Percentiles rank a stretch among this genome's conserved stretches.
These are phyloP conservation scores for Fusarium fujikuroi DNA, from an alignment of 2,329 filamentous ascomycete species.

Conservation along the genomic window DNA sequence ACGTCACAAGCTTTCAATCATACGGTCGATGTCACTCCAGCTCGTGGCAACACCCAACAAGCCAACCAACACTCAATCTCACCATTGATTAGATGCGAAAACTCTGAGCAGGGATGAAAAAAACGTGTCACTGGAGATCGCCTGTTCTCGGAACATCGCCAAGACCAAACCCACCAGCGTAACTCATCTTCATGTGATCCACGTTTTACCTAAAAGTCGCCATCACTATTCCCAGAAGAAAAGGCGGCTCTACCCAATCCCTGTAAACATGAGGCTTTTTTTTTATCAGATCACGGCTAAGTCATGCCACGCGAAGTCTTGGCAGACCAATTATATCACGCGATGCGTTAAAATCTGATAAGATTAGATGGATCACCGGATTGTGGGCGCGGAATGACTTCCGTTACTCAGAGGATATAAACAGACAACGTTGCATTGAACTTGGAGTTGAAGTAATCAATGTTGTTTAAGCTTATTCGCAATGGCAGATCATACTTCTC, in stretches of 20 bases:
- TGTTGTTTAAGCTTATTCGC: not conserved
- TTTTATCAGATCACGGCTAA: not conserved
- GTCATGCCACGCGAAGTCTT: not conserved
- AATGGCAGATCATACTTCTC: slow-evolving; percentile 18
- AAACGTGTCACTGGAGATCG: not conserved
- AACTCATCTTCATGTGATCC: not conserved
- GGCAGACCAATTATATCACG: slow-evolving; percentile 1
- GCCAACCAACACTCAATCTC: not conserved
- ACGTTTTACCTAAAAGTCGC: fast-evolving
- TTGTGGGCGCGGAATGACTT: slow-evolving; percentile 30
- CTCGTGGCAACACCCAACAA: not conserved
- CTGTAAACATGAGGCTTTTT: slow-evolving; percentile 5
- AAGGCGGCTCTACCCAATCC: not conserved
- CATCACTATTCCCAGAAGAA: not conserved
- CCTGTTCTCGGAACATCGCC: not conserved
- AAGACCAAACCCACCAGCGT: not conserved
- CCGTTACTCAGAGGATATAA: not conserved
- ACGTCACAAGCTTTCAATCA: not conserved
- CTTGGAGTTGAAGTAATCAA: not conserved
- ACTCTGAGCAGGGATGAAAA: not conserved
- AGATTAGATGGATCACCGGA: slow-evolving; percentile 40
- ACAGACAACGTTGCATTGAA: not conserved
- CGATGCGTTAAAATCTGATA: slow-evolving; percentile 27
- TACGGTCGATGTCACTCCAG: not conserved
- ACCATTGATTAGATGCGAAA: not conserved